These are phyloP conservation scores for Vanilla planifolia DNA, from an alignment of 106 monocot species.

Conservation along the genomic window DNA sequence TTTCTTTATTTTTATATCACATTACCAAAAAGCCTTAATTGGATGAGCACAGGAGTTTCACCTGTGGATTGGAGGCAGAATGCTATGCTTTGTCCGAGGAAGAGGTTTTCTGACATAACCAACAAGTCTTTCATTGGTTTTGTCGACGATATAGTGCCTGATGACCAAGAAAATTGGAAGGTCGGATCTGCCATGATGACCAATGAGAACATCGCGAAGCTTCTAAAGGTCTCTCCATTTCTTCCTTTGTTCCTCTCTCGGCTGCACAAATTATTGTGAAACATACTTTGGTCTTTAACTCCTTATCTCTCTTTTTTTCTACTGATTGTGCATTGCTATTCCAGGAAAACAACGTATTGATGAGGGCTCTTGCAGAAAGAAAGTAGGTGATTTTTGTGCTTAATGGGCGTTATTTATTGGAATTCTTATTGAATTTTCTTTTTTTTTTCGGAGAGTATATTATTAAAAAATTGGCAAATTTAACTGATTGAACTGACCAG, in stretches of 20 bases:
- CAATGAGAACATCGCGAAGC: conserved; percentile 24
- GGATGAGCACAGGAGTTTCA: not conserved
- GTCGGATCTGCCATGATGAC: not conserved
- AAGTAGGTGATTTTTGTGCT: conserved; percentile 31
- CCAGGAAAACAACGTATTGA: conserved; percentile 47
- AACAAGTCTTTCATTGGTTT: conserved; percentile 10
- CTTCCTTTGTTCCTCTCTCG: not conserved
- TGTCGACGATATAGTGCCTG: not conserved
- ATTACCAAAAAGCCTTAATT: not conserved
- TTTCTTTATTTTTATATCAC: not conserved
- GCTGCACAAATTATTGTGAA: not conserved
- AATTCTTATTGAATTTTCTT: not conserved
- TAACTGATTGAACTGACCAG: conserved; percentile 38
- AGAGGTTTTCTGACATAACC: conserved; percentile 50
- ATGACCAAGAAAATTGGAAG: conserved; percentile 7
- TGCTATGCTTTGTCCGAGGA: conserved; percentile 8
- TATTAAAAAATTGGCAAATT: conserved; percentile 29
- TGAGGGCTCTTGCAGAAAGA: conserved; percentile 39
- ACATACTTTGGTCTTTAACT: not conserved
- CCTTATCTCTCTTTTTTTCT: not conserved
- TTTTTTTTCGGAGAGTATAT: conserved; percentile 9
- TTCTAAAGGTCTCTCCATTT: conserved; percentile 18
- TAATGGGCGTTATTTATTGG: conserved; percentile 1
- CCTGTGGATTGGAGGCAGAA: conserved; percentile 14
- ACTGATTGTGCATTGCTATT: conserved; percentile 1